Evolutionary conservation across 345 rosid genomes (phyloP), one percentile per base, ranked within the genome.

Genomic region (Sapria himalayana): DNA sequence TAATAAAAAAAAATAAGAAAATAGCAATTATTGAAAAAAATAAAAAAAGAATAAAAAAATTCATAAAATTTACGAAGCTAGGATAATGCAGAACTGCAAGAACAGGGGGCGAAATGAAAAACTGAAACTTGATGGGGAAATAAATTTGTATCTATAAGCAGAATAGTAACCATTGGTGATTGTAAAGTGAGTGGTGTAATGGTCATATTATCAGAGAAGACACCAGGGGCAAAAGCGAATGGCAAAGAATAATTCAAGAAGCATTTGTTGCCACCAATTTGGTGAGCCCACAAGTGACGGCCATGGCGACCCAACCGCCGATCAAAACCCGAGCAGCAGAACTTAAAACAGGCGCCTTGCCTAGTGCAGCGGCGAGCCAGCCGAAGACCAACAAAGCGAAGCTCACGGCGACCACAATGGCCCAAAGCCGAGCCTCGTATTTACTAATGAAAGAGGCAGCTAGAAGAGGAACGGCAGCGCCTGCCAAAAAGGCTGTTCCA

Each of bases 301-400:
- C 94, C 94, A 86, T 86, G 22, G 97, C 97, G 14, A 86, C 32
- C 84, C 93, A 78, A 1, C 97, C 97, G 10, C 97, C 97, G 10
- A 78, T 23, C 57, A 85, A 58, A 49, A 85, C 92, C 69, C 96
- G 69, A 29, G 39, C 48, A 4, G 74, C 38, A 1, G 94, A 75
- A 55, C 55, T 56, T 25, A 65, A 41, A 27, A 13, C 55, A 0
- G 86, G 79, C 0, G 81, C 76, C 41, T 72, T 76, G 44, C 96
- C 96, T 25, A 85, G 20, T n/a, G 69, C 60, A 2, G 94, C 85
- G 12, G 93, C 96, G 25, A 78, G 18, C 81, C 78, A 69, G 4
- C 94, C 97, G 2, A 81, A 86, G 42, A 53, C 60, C 43, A 54
- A 29, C 33, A 86, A 45, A 1, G 92, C 80, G 45, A 81, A 16